These are phyloP conservation scores for Cairneyella variabilis DNA, from an alignment of 495 filamentous ascomycete genomes.

Conservation along the genomic window DNA sequence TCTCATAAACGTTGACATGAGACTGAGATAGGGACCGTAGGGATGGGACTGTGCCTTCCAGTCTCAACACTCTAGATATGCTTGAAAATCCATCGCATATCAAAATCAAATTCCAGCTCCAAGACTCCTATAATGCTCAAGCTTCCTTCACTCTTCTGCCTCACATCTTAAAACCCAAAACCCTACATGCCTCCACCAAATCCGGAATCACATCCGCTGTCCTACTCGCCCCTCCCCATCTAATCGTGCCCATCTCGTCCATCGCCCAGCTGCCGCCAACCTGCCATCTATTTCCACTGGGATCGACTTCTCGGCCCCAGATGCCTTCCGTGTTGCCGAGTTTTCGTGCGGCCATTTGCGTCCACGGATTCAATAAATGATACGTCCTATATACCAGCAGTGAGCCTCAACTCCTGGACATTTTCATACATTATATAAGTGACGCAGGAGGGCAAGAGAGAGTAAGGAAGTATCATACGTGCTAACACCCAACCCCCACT, in stretches of 20 bases:
- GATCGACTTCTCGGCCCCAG: constrained; percentile 49
- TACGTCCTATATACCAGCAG: too few species aligned
- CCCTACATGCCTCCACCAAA: constrained; percentile 9
- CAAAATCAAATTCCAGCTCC: too few species aligned
- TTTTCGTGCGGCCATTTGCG: constrained; percentile 41
- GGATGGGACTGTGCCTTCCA: too few species aligned
- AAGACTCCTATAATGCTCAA: too few species aligned
- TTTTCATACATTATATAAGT: too few species aligned
- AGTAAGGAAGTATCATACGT: too few species aligned
- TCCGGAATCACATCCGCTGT: constrained; percentile 39
- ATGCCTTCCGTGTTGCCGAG: constrained; percentile 51
- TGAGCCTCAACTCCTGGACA: too few species aligned
- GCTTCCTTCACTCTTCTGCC: neutral
- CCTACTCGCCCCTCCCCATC: constrained; percentile 38
- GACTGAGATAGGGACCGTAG: too few species aligned
- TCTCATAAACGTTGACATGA: too few species aligned
- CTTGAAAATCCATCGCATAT: too few species aligned
- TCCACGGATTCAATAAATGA: constrained; percentile 45
- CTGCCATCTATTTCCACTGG: constrained; percentile 54
- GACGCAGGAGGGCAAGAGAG: too few species aligned
- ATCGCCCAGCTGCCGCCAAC: constrained; percentile 50
- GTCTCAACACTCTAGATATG: too few species aligned
- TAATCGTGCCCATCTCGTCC: constrained; percentile 42
- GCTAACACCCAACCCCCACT: constrained; percentile 52
- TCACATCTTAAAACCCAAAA: neutral